Evolutionary conservation across 305 asterid genomes (phyloP).

Genomic region (Solanum hybrid): DNA sequence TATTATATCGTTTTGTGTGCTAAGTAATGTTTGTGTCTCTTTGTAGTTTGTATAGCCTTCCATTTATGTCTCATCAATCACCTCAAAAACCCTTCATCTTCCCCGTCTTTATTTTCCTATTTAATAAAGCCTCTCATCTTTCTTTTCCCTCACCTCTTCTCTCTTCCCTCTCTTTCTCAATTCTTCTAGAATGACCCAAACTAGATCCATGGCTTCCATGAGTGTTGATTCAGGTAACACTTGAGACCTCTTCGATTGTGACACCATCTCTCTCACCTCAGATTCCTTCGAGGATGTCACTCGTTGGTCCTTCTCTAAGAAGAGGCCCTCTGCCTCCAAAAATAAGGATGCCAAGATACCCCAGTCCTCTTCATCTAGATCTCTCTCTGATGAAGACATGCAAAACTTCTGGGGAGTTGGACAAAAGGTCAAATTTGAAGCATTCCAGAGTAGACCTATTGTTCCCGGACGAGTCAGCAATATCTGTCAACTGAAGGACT

Average conservation of each 20-base stretch:
- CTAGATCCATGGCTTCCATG: background rate
- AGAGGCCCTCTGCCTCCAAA: background rate
- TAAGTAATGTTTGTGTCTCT: background rate
- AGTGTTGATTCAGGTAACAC: background rate
- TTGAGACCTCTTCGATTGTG: background rate
- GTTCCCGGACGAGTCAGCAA: background rate
- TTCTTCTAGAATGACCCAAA: background rate
- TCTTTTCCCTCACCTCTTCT: background rate
- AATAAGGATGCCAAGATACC: background rate
- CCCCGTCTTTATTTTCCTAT: background rate
- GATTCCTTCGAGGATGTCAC: background rate
- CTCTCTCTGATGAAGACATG: background rate
- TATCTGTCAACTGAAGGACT: background rate
- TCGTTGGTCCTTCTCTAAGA: background rate
- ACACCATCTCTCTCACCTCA: background rate
- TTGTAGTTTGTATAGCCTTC: background rate
- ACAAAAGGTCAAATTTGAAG: background rate
- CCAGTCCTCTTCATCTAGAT: background rate
- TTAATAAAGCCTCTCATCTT: background rate
- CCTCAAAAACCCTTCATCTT: background rate
- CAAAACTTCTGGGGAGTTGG: background rate
- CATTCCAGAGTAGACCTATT: background rate
- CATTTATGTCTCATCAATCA: background rate
- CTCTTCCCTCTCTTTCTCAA: background rate
- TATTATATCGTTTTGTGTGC: background rate